These are phyloP conservation scores for Maudiozyma barnettii DNA, from an alignment of 805 yeast genomes.

Conservation along the genomic window DNA sequence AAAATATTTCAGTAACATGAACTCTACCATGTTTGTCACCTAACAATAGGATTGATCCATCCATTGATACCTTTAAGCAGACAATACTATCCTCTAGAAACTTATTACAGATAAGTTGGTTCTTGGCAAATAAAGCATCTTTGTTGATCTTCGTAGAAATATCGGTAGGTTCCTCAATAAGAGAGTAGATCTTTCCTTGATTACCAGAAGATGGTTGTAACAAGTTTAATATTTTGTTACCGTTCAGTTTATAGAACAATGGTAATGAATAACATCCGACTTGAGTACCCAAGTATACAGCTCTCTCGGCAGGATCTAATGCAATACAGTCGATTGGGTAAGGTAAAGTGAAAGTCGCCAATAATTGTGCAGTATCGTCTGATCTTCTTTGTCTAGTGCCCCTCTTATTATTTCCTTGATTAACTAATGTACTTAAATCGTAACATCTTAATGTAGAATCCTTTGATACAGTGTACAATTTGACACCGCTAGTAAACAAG, in stretches of 20 bases:
- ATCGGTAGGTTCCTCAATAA: conserved; percentile 31
- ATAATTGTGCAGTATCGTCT: conserved; percentile 25
- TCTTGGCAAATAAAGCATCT: conserved; percentile 17
- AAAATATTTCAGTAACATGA: conserved; percentile 55
- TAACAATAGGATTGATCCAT: conserved; percentile 60
- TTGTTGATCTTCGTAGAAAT: conserved; percentile 8
- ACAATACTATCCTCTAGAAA: conserved; percentile 35
- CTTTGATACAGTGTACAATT: conserved; percentile 56
- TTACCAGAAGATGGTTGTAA: conserved; percentile 39
- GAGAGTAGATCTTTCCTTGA: conserved; percentile 32
- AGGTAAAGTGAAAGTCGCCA: conserved; percentile 67
- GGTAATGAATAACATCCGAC: conserved; percentile 39
- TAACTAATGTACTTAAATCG: conserved; percentile 31
- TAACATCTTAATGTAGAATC: conserved; percentile 73
- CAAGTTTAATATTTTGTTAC: conserved; percentile 38
- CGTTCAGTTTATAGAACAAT: conserved; percentile 25
- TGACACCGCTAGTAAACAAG: conserved; percentile 38
- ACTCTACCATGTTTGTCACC: conserved; percentile 71
- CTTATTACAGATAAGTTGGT: conserved; percentile 21
- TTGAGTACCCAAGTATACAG: conserved; percentile 57
- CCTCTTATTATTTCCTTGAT: conserved; percentile 1
- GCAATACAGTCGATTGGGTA: conserved; percentile 47
- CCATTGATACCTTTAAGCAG: conserved; percentile 52
- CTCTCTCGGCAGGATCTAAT: conserved; percentile 72
- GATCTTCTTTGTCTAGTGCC: conserved; percentile 2